phyloP scores from a whole-genome alignment of 371 early-diverging fungal genomes.

The Circinella umbellata region DNA sequence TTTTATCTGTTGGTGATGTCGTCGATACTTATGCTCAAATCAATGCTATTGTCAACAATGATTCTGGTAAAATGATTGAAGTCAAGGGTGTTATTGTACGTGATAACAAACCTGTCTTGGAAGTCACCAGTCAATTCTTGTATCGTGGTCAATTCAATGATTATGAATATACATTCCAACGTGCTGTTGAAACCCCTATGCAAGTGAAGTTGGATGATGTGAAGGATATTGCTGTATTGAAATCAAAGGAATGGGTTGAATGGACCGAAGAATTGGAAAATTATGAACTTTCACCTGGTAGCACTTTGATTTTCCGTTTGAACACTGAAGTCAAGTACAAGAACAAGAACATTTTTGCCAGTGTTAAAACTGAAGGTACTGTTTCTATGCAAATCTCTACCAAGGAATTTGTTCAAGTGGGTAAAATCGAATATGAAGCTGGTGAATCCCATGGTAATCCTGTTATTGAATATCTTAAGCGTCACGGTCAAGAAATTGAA shows the following conservation, averaged over 20 bases:
- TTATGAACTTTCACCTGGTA: conserved; percentile 67
- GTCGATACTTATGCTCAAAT: conserved; percentile 81
- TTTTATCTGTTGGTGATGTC: conserved; percentile 84
- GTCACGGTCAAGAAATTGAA: conserved; percentile 81
- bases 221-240: conserved; percentile 88
- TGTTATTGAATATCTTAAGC: conserved; percentile 82
- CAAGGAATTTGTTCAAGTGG: conserved; percentile 85
- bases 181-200: conserved; percentile 84
- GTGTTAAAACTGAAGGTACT: conserved; percentile 79
- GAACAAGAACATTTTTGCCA: conserved; percentile 71
- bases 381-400: conserved; percentile 86
- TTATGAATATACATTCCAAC: conserved; percentile 84
- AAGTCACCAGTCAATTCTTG: conserved; percentile 87
- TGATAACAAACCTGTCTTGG: conserved; percentile 70
- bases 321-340: conserved; percentile 81
- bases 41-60: conserved; percentile 82
- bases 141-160: conserved; percentile 90
- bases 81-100: conserved; percentile 80
- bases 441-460: conserved; percentile 81
- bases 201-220: conserved; percentile 74
- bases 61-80: conserved; percentile 91
- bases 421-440: conserved; percentile 77
- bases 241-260: conserved; percentile 91
- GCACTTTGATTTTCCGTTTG: conserved; percentile 84
- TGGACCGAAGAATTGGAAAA: conserved; percentile 72